These are phyloP conservation scores for Acanthamoeba castellanii DNA, from an alignment of 208 protist species.

Conservation along the genomic window DNA sequence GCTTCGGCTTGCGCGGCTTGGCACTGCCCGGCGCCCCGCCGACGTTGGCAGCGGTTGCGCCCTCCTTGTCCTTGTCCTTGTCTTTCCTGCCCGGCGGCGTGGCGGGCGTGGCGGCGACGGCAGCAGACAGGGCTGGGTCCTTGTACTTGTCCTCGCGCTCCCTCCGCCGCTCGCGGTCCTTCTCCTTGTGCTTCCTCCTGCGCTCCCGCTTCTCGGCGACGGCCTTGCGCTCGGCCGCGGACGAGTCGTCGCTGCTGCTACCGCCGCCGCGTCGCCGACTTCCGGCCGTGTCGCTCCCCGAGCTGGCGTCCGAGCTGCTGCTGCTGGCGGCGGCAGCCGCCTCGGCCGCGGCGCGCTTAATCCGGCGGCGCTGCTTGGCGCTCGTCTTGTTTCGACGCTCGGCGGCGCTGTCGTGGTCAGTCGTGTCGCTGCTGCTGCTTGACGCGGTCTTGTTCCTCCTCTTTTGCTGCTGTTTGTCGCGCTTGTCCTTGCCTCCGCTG, in stretches of 20 bases:
- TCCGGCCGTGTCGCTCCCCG: not conserved
- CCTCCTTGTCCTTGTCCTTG: not conserved
- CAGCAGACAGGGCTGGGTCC: not conserved
- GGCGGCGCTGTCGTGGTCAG: not conserved
- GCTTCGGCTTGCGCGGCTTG: not conserved
- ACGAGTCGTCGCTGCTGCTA: not conserved
- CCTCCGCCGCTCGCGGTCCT: not conserved
- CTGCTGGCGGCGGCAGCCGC: not conserved
- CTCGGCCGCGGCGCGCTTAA: not conserved
- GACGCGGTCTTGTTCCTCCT: not conserved
- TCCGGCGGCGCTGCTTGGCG: not conserved
- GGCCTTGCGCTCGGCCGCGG: not conserved
- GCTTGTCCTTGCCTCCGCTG: not conserved
- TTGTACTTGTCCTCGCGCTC: conserved; percentile 49
- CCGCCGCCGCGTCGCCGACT: not conserved
- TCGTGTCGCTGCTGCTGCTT: not conserved
- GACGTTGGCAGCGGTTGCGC: too few relatives aligned
- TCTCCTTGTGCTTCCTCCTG: not conserved
- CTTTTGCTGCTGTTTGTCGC: not conserved
- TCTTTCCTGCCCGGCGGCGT: not conserved
- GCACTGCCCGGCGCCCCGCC: too few relatives aligned
- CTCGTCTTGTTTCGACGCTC: not conserved
- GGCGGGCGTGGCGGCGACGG: not conserved
- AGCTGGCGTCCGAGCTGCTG: not conserved
- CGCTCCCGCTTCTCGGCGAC: not conserved